These are phyloP conservation scores for Durusdinium trenchii DNA, from an alignment of 73 alveolate species.

Conservation along the genomic window DNA sequence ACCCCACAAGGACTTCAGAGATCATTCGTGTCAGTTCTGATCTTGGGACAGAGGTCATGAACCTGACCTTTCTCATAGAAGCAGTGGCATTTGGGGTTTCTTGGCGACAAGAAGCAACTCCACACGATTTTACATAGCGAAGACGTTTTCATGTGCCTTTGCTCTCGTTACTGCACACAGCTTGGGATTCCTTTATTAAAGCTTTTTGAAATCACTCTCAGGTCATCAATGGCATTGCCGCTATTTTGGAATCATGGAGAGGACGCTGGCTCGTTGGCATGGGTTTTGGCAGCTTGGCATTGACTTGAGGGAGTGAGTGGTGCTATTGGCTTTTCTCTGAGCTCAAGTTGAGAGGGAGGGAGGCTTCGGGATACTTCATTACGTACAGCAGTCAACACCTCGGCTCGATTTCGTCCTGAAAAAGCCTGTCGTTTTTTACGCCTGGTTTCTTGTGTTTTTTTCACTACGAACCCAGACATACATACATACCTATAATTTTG, in stretches of 20 bases:
- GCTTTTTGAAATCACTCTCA: not conserved
- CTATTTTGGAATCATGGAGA: not conserved
- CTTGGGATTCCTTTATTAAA: not conserved
- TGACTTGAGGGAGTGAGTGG: too few species aligned
- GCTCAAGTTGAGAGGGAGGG: too few species aligned
- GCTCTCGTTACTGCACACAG: not conserved
- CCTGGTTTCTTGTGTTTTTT: too few species aligned
- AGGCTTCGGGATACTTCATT: too few species aligned
- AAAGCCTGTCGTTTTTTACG: too few species aligned
- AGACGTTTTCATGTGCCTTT: not conserved
- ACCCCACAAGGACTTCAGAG: not conserved
- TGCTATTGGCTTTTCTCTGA: too few species aligned
- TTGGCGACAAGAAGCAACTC: not conserved
- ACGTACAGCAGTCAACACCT: too few species aligned
- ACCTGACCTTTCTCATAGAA: constrained; percentile 44
- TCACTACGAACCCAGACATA: too few species aligned
- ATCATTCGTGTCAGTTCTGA: not conserved
- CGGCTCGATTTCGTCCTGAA: too few species aligned
- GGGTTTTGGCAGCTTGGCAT: not conserved
- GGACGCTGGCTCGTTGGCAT: not conserved
- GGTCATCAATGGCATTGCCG: constrained; percentile 35
- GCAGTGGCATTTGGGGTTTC: constrained; percentile 24
- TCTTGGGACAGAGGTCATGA: constrained; percentile 10
- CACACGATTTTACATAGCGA: not conserved
- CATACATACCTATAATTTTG: too few species aligned